Evolutionary conservation across 768 basidiomycete genomes (phyloP).

Genomic region (Lactarius hatsudake): DNA sequence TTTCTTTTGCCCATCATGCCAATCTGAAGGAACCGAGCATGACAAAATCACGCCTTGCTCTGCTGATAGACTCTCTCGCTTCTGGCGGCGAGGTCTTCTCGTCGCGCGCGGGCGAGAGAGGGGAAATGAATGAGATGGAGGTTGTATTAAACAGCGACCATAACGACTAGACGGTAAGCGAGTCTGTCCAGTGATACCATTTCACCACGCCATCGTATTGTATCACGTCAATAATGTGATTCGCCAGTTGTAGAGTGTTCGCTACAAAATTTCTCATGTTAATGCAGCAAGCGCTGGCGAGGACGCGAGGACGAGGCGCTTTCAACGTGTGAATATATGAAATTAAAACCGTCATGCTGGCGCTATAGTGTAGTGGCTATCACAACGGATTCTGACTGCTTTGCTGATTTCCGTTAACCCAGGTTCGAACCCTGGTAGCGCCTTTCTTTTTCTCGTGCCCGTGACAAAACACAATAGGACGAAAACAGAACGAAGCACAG

Average conservation of each 20-base stretch:
- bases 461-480: no score
- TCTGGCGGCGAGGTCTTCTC: slow-evolving; percentile 74
- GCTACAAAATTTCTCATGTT: not conserved
- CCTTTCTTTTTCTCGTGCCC: slow-evolving; percentile 3
- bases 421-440: slow-evolving; percentile 27
- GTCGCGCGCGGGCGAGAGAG: slow-evolving; percentile 31
- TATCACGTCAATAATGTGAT: not conserved
- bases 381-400: slow-evolving; percentile 24
- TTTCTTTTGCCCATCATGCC: slow-evolving; percentile 5
- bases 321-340: not conserved
- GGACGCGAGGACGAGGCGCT: not conserved
- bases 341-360: not conserved
- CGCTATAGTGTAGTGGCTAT: slow-evolving; percentile 28
- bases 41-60: slow-evolving; percentile 59
- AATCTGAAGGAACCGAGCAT: slow-evolving; percentile 60
- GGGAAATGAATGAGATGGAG: slow-evolving; percentile 65
- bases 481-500: not conserved
- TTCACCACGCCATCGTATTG: not conserved
- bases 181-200: not conserved
- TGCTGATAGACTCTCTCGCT: slow-evolving; percentile 81
- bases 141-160: slow-evolving; percentile 49
- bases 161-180: slow-evolving; percentile 5
- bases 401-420: slow-evolving; percentile 19
- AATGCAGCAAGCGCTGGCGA: not conserved
- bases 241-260: not conserved